Percentiles rank a stretch among this genome's conserved stretches.
Evolutionary conservation across 179 eudicot genomes (phyloP).

Genomic region (Sideroxylon spinosum): DNA sequence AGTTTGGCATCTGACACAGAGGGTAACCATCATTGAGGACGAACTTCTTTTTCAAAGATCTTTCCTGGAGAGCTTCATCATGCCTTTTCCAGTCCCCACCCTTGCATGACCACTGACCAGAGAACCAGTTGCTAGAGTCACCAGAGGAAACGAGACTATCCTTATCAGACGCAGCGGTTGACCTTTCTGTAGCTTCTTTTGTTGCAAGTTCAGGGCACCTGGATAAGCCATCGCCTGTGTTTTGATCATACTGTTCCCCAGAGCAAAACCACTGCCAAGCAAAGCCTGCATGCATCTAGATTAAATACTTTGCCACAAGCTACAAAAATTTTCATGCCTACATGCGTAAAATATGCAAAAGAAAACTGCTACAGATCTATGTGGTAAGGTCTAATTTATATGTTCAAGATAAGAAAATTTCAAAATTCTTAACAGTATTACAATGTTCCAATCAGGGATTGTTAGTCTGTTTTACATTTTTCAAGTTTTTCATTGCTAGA

Average conservation of each 20-base stretch:
- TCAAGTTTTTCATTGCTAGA: too few species aligned
- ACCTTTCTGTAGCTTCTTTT: conserved; percentile 47
- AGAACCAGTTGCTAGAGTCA: conserved; percentile 54
- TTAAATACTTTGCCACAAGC: neutral
- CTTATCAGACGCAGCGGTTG: conserved; percentile 45
- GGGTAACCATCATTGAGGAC: conserved; percentile 96
- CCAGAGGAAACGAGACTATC: conserved; percentile 35
- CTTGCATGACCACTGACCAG: conserved; percentile 79
- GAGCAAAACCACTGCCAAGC: conserved; percentile 23
- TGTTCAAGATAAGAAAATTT: neutral
- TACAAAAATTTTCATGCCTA: neutral
- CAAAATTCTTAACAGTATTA: neutral
- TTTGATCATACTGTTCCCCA: conserved; percentile 47
- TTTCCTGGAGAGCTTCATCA: conserved; percentile 69
- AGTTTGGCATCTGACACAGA: conserved; percentile 71
- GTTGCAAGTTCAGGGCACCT: conserved; percentile 29
- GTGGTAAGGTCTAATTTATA: neutral
- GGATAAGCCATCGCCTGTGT: conserved; percentile 27
- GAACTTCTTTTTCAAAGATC: conserved; percentile 49
- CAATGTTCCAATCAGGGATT: neutral
- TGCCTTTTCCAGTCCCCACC: conserved; percentile 94
- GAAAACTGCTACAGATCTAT: neutral
- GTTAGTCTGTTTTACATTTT: too few species aligned
- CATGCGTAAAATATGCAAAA: neutral
- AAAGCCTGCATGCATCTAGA: conserved; percentile 36